These are phyloP conservation scores for Quercus engelmannii DNA, from an alignment of 306 rosid species.

Conservation along the genomic window DNA sequence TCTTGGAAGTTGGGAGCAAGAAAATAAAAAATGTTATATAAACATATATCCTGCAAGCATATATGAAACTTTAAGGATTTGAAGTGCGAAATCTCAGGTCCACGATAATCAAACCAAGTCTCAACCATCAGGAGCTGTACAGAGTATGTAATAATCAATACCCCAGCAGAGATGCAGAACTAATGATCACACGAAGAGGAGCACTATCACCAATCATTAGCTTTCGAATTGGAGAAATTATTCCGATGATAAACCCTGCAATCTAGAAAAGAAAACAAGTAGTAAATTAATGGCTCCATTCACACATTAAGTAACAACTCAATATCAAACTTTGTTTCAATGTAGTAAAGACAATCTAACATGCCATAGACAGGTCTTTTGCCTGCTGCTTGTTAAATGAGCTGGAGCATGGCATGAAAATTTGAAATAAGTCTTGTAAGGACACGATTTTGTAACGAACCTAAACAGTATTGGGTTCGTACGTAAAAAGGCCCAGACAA, in stretches of 20 bases:
- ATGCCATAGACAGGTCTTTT: no score
- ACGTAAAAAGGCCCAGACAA: no score
- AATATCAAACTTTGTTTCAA: not conserved
- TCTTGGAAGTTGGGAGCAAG: not conserved
- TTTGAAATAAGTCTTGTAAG: no score
- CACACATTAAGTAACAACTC: not conserved
- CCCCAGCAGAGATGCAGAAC: constrained; percentile 40
- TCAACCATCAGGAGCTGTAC: not conserved
- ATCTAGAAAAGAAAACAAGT: constrained; percentile 18
- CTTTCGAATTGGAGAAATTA: constrained; percentile 28
- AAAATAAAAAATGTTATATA: not conserved
- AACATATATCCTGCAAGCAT: not conserved
- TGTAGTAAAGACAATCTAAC: no score
- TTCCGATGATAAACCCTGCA: constrained; percentile 40
- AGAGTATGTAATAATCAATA: constrained; percentile 1
- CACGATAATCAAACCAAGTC: not conserved
- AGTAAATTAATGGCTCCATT: not conserved
- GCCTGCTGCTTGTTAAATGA: no score
- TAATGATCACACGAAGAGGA: constrained; percentile 32
- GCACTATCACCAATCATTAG: constrained; percentile 28
- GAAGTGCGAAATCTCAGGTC: not conserved
- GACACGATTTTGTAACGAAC: no score
- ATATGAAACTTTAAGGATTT: not conserved
- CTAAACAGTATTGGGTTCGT: no score
- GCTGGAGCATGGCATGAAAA: no score